These are phyloP conservation scores for Saccharomyces paradoxus DNA, from an alignment of 805 yeast genomes.

Conservation along the genomic window DNA sequence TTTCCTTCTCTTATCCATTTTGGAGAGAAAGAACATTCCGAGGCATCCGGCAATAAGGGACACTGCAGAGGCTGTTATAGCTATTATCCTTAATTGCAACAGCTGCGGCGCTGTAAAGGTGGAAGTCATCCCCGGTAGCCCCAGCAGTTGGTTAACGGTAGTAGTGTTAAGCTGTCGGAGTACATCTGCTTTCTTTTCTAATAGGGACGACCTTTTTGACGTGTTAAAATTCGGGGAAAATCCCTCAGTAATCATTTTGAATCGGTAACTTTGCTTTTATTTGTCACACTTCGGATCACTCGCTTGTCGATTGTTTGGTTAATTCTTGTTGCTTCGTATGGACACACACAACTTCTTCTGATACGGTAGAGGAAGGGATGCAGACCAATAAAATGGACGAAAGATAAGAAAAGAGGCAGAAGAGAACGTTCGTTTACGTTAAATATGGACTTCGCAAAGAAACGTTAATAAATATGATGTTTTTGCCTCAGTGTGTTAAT, in stretches of 20 bases:
- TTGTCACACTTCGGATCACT: neutral
- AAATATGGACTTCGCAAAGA: neutral
- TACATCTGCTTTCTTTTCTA: neutral
- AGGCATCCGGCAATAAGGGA: slow-evolving; percentile 48
- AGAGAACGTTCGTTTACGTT: neutral
- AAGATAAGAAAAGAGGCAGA: neutral
- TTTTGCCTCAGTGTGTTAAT: neutral
- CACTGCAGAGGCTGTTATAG: slow-evolving; percentile 41
- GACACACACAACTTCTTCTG: neutral
- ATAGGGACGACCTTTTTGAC: neutral
- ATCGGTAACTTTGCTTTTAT: neutral
- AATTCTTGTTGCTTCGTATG: neutral
- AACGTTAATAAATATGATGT: neutral
- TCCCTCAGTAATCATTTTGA: neutral
- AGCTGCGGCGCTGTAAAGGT: slow-evolving; percentile 16
- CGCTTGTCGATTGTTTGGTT: neutral
- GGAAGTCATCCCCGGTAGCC: slow-evolving; percentile 30
- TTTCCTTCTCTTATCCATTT: slow-evolving; percentile 54
- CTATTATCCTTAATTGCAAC: slow-evolving; percentile 31
- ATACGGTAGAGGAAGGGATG: neutral
- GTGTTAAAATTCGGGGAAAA: neutral
- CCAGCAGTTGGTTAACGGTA: slow-evolving; percentile 25
- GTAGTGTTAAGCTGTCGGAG: slow-evolving; percentile 19
- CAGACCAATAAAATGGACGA: neutral
- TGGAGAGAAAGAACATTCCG: slow-evolving; percentile 51